phyloP scores from a whole-genome alignment of 1,139 yeast genomes.

The Kodamaea ohmeri region DNA sequence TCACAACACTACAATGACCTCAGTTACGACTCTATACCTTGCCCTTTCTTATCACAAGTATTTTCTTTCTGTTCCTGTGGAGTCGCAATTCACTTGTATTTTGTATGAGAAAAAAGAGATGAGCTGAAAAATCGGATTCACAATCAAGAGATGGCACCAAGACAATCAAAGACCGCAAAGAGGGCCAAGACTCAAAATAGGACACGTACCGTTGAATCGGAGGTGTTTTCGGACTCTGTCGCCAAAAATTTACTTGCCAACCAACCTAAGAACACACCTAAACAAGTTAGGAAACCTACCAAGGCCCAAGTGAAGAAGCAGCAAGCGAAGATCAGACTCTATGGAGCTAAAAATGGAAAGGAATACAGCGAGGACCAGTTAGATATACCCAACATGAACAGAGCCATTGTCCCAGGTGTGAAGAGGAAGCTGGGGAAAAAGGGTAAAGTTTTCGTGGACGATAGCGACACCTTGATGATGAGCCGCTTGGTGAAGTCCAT shows the following conservation, averaged over 20 bases:
- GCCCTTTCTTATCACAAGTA: background rate
- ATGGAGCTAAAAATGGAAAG: conserved; percentile 66
- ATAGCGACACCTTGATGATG: conserved; percentile 61
- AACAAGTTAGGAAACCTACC: conserved; percentile 49
- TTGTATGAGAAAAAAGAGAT: conserved; percentile 9
- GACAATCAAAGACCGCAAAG: conserved; percentile 60
- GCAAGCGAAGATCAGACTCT: conserved; percentile 59
- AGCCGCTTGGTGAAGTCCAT: conserved; percentile 73
- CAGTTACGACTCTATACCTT: background rate
- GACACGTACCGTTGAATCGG: conserved; percentile 60
- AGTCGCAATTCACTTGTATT: background rate
- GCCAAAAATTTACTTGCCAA: conserved; percentile 64
- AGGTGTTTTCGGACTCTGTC: conserved; percentile 58
- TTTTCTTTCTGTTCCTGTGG: background rate
- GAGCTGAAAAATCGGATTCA: conserved; percentile 11
- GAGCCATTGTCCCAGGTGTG: conserved; percentile 83
- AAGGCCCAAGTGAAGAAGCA: conserved; percentile 61
- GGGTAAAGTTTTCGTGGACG: conserved; percentile 85
- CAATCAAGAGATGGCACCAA: conserved; percentile 42
- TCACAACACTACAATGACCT: too few species aligned
- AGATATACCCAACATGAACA: conserved; percentile 74
- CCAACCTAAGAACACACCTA: conserved; percentile 65
- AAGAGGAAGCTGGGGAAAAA: conserved; percentile 77
- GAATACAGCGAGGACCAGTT: conserved; percentile 76
- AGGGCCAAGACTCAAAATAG: conserved; percentile 51